These are phyloP conservation scores for Torulaspora indica DNA, from an alignment of 805 yeast genomes.

Conservation along the genomic window DNA sequence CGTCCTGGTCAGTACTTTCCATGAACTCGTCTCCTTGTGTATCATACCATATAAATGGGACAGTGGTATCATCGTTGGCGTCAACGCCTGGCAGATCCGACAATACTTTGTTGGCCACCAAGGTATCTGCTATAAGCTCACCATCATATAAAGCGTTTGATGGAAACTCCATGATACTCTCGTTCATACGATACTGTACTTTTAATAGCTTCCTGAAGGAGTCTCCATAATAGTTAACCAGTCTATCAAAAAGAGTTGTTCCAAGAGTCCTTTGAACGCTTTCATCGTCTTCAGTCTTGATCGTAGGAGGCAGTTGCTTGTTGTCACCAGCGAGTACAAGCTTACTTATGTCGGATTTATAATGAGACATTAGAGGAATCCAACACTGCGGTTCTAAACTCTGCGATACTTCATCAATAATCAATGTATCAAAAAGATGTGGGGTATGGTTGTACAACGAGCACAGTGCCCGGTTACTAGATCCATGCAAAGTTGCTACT, in stretches of 20 bases:
- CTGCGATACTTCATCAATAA: slow-evolving; percentile 95
- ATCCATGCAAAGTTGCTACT: slow-evolving; percentile 81
- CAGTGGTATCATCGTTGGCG: slow-evolving; percentile 50
- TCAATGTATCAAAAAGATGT: slow-evolving; percentile 64
- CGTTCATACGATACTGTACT: slow-evolving; percentile 85
- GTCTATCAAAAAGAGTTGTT: slow-evolving; percentile 74
- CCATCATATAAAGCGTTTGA: slow-evolving; percentile 61
- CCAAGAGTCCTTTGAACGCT: slow-evolving; percentile 47
- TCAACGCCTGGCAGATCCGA: slow-evolving; percentile 50
- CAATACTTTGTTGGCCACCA: slow-evolving; percentile 51
- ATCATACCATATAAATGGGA: slow-evolving; percentile 75
- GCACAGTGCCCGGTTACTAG: slow-evolving; percentile 68
- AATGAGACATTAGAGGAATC: slow-evolving; percentile 78
- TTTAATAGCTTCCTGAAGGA: slow-evolving; percentile 55
- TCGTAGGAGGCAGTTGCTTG: slow-evolving; percentile 86
- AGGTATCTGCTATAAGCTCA: slow-evolving; percentile 54
- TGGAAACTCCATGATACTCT: slow-evolving; percentile 71
- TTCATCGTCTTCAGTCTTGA: slow-evolving; percentile 50
- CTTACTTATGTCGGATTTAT: slow-evolving; percentile 45
- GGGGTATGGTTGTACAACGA: slow-evolving; percentile 42
- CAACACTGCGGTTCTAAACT: slow-evolving; percentile 93
- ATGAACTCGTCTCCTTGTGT: slow-evolving; percentile 85
- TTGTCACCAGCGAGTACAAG: slow-evolving; percentile 90
- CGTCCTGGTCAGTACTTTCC: slow-evolving; percentile 46
- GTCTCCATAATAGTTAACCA: slow-evolving; percentile 48